Conservation (phyloP, 768 basidiomycete genomes). For the Podaxis sp. region DNA sequence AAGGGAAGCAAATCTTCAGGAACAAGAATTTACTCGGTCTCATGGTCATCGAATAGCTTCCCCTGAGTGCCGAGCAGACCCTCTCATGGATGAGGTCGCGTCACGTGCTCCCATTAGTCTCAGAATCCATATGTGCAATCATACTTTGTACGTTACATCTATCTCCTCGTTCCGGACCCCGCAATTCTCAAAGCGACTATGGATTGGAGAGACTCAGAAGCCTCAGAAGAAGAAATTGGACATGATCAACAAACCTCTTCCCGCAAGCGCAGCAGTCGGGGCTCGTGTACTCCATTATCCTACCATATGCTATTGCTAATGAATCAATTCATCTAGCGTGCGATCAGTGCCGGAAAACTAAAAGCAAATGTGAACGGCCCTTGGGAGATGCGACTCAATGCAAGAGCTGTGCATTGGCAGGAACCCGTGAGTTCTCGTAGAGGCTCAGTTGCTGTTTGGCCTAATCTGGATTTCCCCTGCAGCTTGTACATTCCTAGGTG, state of each 20-base stretch:
- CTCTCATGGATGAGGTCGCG: constrained; percentile 14
- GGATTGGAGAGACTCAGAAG: constrained; percentile 60
- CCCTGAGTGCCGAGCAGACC: neutral
- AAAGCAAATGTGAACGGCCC: constrained; percentile 77
- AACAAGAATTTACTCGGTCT: constrained; percentile 4
- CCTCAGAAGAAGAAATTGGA: constrained; percentile 50
- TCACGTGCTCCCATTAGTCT: constrained; percentile 27
- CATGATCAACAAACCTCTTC: constrained; percentile 35
- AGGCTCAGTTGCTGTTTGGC: constrained; percentile 12
- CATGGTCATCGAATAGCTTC: neutral
- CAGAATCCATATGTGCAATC: constrained; percentile 10
- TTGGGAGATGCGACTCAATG: constrained; percentile 43
- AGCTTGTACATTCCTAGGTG: constrained; percentile 70
- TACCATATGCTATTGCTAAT: constrained; percentile 10
- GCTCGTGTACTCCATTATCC: constrained; percentile 23
- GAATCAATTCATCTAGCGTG: constrained; percentile 48
- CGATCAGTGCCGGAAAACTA: constrained; percentile 84
- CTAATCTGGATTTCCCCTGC: constrained; percentile 15
- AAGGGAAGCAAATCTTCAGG: constrained; percentile 1
- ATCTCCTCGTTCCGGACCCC: constrained; percentile 18
- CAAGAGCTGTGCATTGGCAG: constrained; percentile 59
- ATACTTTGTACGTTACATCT: constrained; percentile 18
- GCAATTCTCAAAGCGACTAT: constrained; percentile 24
- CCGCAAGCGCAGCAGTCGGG: constrained; percentile 64
- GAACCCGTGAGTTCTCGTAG: constrained; percentile 37